A percentile compares a stretch with the other conserved stretches of the same genome.
These are phyloP conservation scores for Ramaria sp. DNA, from an alignment of 768 basidiomycete species.

Conservation along the genomic window DNA sequence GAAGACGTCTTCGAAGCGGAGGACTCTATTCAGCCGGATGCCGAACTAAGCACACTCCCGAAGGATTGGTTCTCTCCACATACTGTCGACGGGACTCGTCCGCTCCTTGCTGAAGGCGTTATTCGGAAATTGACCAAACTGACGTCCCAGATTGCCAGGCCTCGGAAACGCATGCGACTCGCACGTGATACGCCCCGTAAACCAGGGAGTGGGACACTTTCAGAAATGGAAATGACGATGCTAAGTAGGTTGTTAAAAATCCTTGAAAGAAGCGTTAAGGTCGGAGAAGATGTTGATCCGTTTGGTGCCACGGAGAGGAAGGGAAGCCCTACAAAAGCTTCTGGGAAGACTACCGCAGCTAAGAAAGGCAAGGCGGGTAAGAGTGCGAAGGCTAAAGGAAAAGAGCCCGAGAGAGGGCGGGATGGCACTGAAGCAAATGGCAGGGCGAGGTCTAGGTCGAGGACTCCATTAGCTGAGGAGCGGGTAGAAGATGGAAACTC, in stretches of 20 bases:
- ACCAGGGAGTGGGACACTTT: conserved; percentile 44
- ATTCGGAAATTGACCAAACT: conserved; percentile 63
- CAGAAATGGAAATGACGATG: conserved; percentile 52
- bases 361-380: conserved; percentile 35
- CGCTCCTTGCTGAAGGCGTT: conserved; percentile 45
- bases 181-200: conserved; percentile 30
- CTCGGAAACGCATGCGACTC: conserved; percentile 57
- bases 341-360: conserved; percentile 22
- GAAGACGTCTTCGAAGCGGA: conserved; percentile 83
- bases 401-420: conserved; percentile 21
- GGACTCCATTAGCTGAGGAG: conserved; percentile 27
- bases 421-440: conserved; percentile 18
- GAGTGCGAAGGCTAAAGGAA: conserved; percentile 25
- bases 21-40: conserved; percentile 54
- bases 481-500: conserved; percentile 17
- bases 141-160: conserved; percentile 55
- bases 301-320: conserved; percentile 31
- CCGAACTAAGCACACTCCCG: conserved; percentile 37
- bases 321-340: conserved; percentile 25
- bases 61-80: conserved; percentile 48
- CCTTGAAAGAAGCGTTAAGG: conserved; percentile 67
- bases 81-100: conserved; percentile 46
- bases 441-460: conserved; percentile 34
- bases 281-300: conserved; percentile 66
- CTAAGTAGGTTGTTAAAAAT: conserved; percentile 64